phyloP scores from a whole-genome alignment of 148 eudicot genomes.

The Rhododendron molle region DNA sequence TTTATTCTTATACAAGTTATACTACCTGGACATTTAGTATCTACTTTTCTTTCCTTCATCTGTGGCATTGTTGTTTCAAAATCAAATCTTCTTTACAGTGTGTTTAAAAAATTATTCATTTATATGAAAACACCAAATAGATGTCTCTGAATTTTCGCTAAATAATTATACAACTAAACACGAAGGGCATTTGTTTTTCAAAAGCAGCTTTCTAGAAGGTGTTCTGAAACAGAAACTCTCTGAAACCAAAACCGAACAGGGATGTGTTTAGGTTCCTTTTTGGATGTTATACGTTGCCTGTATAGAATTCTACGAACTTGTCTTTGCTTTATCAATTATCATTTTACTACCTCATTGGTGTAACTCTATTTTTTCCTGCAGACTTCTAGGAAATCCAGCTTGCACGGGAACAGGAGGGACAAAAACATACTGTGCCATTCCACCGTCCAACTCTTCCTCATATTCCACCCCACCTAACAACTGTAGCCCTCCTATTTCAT shows the following conservation, averaged over 20 bases:
- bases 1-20: neutral
- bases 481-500: conserved; percentile 36
- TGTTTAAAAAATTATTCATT: neutral
- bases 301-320: too few species aligned
- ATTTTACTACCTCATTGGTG: too few species aligned
- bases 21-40: neutral
- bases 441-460: conserved; percentile 13
- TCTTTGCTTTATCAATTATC: neutral
- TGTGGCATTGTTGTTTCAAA: neutral
- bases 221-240: neutral
- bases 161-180: neutral
- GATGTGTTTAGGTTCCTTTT: neutral
- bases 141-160: neutral
- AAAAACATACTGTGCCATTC: conserved; percentile 31
- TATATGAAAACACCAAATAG: neutral
- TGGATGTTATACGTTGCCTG: neutral
- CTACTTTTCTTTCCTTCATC: neutral
- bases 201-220: neutral
- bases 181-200: neutral
- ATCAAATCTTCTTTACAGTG: neutral
- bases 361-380: conserved; percentile 21
- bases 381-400: conserved; percentile 54
- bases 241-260: neutral
- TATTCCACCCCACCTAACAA: conserved; percentile 39
- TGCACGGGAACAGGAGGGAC: conserved; percentile 24